These are phyloP conservation scores for Phytophthora litchii DNA, from an alignment of 352 stramenopile genomes.

Conservation along the genomic window DNA sequence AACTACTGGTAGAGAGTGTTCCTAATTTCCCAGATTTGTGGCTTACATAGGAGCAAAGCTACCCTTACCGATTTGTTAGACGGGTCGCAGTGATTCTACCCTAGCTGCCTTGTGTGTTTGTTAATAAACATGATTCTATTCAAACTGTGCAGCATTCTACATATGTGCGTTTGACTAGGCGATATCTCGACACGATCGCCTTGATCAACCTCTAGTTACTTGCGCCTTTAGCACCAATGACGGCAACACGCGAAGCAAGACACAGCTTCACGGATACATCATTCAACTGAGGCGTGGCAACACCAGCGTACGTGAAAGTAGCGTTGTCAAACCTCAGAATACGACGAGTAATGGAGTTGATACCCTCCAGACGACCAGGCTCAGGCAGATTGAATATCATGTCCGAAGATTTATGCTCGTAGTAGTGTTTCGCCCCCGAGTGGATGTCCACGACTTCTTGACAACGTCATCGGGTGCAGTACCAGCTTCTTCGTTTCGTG, in stretches of 20 bases:
- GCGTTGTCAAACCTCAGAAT: conserved; percentile 92
- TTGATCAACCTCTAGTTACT: conserved; percentile 99
- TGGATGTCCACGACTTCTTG: conserved; percentile 91
- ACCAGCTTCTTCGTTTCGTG: conserved; percentile 97
- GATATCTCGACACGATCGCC: conserved; percentile 87
- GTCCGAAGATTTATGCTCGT: conserved; percentile 86
- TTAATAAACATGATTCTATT: too few species aligned
- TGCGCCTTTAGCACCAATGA: conserved; percentile 96
- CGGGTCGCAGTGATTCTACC: too few species aligned
- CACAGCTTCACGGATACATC: conserved; percentile 96
- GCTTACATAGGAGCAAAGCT: too few species aligned
- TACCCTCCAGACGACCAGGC: too few species aligned
- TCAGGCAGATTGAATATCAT: conserved; percentile 90
- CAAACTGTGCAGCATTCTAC: too few species aligned
- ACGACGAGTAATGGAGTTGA: conserved; percentile 91
- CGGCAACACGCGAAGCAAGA: conserved; percentile 95
- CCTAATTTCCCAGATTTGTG: too few species aligned
- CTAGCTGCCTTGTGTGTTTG: too few species aligned
- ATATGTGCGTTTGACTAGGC: too few species aligned
- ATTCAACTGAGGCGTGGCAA: conserved; percentile 91
- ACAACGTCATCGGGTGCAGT: conserved; percentile 90
- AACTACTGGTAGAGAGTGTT: too few species aligned
- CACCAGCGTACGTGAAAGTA: conserved; percentile 91
- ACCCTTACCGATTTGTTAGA: too few species aligned
- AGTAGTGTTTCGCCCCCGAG: conserved; percentile 94